Base-by-base conservation (phyloP, 192 early-diverging fungal species). In the Umbelopsis isabellina region DNA sequence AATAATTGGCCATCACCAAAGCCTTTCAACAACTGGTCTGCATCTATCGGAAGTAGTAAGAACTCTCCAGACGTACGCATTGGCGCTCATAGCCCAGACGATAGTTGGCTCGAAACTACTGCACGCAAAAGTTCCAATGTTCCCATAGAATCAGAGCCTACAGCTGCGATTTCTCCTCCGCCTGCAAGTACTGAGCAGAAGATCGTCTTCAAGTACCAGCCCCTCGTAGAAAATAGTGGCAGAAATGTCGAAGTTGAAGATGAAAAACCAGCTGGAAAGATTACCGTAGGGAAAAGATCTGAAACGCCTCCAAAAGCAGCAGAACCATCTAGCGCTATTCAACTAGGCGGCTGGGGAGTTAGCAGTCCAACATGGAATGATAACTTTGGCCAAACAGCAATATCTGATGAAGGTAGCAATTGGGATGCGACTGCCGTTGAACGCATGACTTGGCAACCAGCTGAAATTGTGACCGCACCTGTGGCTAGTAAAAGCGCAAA, bases 381-480 rank as follows among this genome's bases (percentile, higher is more conserved):
- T 4, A 15, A 18, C 12, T 35, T 15, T 2, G 37, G 37, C 37
- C 37, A 41, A 10, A 9, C 37, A 41, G 16, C 55, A 6, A 16
- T 16, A 4, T 35, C 13, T 61, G 16, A 12, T 61, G 55, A 35
- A n/a, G 30, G 10, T 27, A 8, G 15, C 30, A 35, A 18, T 61
- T 61, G 55, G 55, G 55, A 61, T 35, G 55, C 55, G 1, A 35
- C 27, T 12, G 55, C 55, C 33, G 30, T 61, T 25, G 55, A 61
- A 2, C 55, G 55, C 13, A 61, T 61, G 55, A 61, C 30, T 4
- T 61, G 55, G 55, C 55, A 61, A 35, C 55, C 55, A n/a, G 55
- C 55, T 61, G 27, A 61, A 16, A 18, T 61, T 30, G 15, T 61
- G 11, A 61, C 27, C 33, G 55, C 55, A 35, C 55, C 55, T 0